A percentile compares a stretch with the other conserved stretches of the same genome.
These are phyloP conservation scores for Saraca asoca DNA, from an alignment of 331 rosid species.

Conservation along the genomic window DNA sequence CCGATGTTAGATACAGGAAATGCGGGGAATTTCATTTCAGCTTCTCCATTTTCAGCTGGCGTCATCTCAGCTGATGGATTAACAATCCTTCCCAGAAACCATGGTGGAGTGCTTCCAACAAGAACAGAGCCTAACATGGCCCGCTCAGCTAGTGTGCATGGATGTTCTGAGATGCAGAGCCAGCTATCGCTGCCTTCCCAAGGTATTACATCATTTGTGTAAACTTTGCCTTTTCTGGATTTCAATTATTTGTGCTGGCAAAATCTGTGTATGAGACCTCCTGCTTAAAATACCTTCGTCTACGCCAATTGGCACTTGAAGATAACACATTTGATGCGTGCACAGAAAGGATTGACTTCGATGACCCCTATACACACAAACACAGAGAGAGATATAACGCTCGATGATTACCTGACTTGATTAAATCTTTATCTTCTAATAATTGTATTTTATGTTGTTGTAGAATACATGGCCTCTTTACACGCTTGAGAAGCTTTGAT, in stretches of 20 bases:
- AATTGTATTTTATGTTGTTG: too few relatives aligned
- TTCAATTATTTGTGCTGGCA: neutral
- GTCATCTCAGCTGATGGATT: conserved; percentile 64
- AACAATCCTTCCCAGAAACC: conserved; percentile 44
- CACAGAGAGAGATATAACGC: too few relatives aligned
- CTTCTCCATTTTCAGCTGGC: conserved; percentile 87
- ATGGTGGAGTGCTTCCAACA: conserved; percentile 48
- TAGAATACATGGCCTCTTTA: too few relatives aligned
- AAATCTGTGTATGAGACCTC: conserved; percentile 23
- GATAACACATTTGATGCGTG: too few relatives aligned
- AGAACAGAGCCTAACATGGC: conserved; percentile 80
- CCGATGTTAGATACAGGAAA: conserved; percentile 65
- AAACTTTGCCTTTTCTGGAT: neutral
- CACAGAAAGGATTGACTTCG: too few relatives aligned
- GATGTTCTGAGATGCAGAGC: conserved; percentile 81
- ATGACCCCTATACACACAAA: too few relatives aligned
- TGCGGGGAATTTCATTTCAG: conserved; percentile 55
- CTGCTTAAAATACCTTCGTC: conserved; percentile 61
- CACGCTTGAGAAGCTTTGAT: too few relatives aligned
- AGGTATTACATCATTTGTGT: conserved; percentile 45
- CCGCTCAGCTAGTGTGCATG: conserved; percentile 91
- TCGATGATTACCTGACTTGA: too few relatives aligned
- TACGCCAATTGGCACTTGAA: too few relatives aligned
- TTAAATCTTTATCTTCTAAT: too few relatives aligned
- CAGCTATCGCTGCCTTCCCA: conserved; percentile 58